Evolutionary conservation across 768 basidiomycete genomes (phyloP).

Genomic region (Tephrocybe sp.): DNA sequence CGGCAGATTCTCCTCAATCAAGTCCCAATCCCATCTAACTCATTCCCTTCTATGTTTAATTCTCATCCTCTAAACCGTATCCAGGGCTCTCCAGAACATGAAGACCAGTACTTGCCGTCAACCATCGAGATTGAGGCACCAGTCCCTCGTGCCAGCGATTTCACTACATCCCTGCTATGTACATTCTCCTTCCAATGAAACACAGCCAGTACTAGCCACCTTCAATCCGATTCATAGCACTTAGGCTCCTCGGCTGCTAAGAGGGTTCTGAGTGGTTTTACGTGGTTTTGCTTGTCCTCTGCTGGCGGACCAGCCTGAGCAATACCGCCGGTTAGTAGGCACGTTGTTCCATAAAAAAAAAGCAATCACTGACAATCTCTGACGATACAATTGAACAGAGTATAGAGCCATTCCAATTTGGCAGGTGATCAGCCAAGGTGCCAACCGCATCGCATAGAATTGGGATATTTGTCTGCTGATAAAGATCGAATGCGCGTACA

Average conservation of each 20-base stretch:
- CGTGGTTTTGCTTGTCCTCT: slow-evolving; percentile 46
- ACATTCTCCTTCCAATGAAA: too few relatives aligned
- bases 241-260: slow-evolving; percentile 24
- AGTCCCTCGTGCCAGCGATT: too few relatives aligned
- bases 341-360: neutral
- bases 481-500: slow-evolving; percentile 95
- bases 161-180: too few relatives aligned
- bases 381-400: slow-evolving; percentile 55
- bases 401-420: too few relatives aligned
- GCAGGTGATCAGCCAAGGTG: slow-evolving; percentile 96
- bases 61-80: too few relatives aligned
- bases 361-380: neutral
- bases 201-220: too few relatives aligned
- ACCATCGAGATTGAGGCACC: too few relatives aligned
- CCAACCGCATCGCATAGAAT: slow-evolving; percentile 98
- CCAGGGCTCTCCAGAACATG: too few relatives aligned
- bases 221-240: slow-evolving; percentile 28
- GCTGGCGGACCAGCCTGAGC: slow-evolving; percentile 51
- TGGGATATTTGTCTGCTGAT: slow-evolving; percentile 99
- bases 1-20: too few relatives aligned
- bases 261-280: slow-evolving; percentile 35
- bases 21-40: too few relatives aligned
- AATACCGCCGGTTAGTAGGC: slow-evolving; percentile 37
- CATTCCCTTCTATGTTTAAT: too few relatives aligned
- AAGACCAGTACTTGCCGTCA: too few relatives aligned